Evolutionary conservation across 257 asterid species (phyloP).

Genomic region (Solanum sejunctum): DNA sequence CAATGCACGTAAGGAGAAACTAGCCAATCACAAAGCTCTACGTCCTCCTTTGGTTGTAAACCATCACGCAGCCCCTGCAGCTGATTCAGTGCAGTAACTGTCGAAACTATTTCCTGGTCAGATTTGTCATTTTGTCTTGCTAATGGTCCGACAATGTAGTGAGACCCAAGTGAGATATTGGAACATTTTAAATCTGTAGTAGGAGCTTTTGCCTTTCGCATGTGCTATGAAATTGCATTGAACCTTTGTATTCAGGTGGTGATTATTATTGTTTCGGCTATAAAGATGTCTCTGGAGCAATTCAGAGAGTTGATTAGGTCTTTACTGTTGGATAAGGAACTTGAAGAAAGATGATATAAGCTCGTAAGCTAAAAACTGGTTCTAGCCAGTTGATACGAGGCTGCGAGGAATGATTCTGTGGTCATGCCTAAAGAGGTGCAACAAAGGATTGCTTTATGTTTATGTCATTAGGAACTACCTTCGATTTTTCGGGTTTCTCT

Average conservation of each 20-base stretch:
- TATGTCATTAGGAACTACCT: neutral
- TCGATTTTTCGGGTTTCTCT: neutral
- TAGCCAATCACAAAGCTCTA: constrained; percentile 41
- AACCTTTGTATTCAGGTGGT: neutral
- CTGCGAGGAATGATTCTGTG: neutral
- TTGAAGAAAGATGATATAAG: neutral
- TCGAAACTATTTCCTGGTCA: constrained; percentile 7
- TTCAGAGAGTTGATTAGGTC: neutral
- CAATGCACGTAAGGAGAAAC: constrained; percentile 55
- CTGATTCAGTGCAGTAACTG: constrained; percentile 15
- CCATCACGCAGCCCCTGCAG: constrained; percentile 26
- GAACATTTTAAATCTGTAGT: neutral
- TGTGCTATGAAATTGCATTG: neutral
- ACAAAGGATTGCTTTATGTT: neutral
- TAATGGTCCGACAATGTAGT: neutral
- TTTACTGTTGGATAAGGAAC: neutral
- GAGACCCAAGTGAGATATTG: neutral
- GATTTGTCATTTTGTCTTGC: neutral
- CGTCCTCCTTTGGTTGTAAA: constrained; percentile 56
- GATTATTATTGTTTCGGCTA: neutral
- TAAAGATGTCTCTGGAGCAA: neutral
- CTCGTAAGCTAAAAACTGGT: neutral
- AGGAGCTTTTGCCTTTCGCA: neutral
- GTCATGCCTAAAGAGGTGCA: neutral
- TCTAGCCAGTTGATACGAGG: neutral